Evolutionary conservation across 208 protist species (phyloP).

Genomic region (Trypanosomatidae sp.): DNA sequence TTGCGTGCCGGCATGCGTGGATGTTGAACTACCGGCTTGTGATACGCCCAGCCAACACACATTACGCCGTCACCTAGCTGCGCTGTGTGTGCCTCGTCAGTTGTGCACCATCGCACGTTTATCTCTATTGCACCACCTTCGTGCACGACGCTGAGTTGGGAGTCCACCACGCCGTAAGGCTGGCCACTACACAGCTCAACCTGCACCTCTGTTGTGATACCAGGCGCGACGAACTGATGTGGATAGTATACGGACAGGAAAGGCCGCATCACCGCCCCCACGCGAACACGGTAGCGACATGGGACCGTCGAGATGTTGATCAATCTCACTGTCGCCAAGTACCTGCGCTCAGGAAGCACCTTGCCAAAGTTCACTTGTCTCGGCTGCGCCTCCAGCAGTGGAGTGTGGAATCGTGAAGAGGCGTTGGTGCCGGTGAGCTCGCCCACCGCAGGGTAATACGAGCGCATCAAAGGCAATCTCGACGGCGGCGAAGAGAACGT

Average conservation of each 20-base stretch:
- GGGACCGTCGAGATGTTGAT: constrained; percentile 81
- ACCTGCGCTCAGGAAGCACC: constrained; percentile 44
- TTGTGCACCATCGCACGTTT: constrained; percentile 35
- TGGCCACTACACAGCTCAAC: constrained; percentile 61
- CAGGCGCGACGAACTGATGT: constrained; percentile 73
- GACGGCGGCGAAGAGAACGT: background rate
- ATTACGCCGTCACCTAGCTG: constrained; percentile 21
- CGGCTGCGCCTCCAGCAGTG: constrained; percentile 27
- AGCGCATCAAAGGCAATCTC: constrained; percentile 29
- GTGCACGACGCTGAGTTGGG: constrained; percentile 37
- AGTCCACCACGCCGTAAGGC: constrained; percentile 32
- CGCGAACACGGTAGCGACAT: constrained; percentile 71
- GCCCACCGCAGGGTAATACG: constrained; percentile 9
- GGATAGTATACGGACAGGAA: constrained; percentile 54
- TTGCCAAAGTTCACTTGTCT: constrained; percentile 48
- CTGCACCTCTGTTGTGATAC: constrained; percentile 53
- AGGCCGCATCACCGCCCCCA: constrained; percentile 23
- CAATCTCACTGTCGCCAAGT: constrained; percentile 41
- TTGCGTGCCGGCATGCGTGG: background rate
- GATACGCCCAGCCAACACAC: constrained; percentile 30
- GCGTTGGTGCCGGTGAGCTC: constrained; percentile 19
- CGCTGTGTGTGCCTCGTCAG: constrained; percentile 17
- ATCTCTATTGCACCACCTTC: constrained; percentile 49
- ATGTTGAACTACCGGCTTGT: constrained; percentile 20
- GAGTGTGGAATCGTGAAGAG: constrained; percentile 20